Evolutionary conservation across 768 basidiomycete genomes (phyloP).

Genomic region (Inosperma sp.): DNA sequence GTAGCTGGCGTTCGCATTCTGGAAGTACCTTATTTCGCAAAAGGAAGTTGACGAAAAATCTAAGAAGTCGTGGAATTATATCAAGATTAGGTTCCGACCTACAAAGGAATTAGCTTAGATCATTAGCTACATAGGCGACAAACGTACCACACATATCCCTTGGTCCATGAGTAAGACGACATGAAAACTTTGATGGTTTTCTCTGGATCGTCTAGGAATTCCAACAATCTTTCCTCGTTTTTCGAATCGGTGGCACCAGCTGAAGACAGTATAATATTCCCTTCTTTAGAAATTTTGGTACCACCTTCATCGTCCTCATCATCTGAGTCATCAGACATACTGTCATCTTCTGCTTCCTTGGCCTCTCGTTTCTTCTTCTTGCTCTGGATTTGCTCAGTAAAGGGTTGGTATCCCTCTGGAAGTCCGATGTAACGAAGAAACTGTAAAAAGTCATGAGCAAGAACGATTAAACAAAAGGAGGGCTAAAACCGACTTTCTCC

Average conservation of each 20-base stretch:
- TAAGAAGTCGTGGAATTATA: constrained; percentile 39
- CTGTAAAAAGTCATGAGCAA: constrained; percentile 31
- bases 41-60: constrained; percentile 44
- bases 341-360: constrained; percentile 27
- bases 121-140: constrained; percentile 1
- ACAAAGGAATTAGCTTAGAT: constrained; percentile 2
- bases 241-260: constrained; percentile 16
- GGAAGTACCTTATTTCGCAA: constrained; percentile 40
- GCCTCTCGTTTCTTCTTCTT: constrained; percentile 13
- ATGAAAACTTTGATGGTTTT: constrained; percentile 57
- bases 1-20: constrained; percentile 43
- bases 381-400: constrained; percentile 12
- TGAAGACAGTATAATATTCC: not conserved
- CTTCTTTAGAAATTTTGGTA: constrained; percentile 9
- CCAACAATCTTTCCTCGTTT: constrained; percentile 43
- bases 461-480: not conserved
- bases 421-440: constrained; percentile 59
- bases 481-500: constrained; percentile 50
- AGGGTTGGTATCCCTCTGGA: constrained; percentile 16
- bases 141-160: constrained; percentile 66
- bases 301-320: constrained; percentile 19
- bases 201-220: constrained; percentile 64
- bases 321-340: constrained; percentile 33
- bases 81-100: constrained; percentile 42
- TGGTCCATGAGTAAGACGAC: constrained; percentile 61